Evolutionary conservation across 495 filamentous ascomycete genomes (phyloP), one percentile per base, ranked within the genome.

Genomic region (Pyronema domesticum): DNA sequence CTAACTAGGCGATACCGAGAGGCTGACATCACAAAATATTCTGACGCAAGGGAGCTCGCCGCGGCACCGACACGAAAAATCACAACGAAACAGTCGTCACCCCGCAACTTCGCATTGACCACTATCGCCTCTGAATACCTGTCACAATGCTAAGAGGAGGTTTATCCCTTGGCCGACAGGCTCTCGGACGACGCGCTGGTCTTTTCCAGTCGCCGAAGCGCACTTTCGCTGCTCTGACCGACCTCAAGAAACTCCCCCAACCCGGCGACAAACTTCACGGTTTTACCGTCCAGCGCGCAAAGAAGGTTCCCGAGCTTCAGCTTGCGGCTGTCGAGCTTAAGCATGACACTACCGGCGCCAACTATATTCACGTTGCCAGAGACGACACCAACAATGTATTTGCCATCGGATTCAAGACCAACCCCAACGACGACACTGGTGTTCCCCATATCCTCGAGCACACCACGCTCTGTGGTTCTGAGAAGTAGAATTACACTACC

Each of bases 371-470:
- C 72, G 79, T 98, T 57, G 91, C 85, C 0, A 75, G 88, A 53
- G 86, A 96, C 45, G 91, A 98, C 66, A 82, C 82, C 72, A 98
- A 98, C 69, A 98, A 96, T 84, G 93, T 95, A 57, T 98, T 98
- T 73, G 94, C 88, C 7, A 87, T 95, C 60, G 89, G 87, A 6
- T 98, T 96, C 77, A 95, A 95, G 76, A 98, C 91, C 3, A 98
- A 96, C 64, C 91, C 91, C 10, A 86, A 89, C 14, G 88, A 98
- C 69, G 86, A 87, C 56, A 96, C 91, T 0, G 91, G 91, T 43
- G 83, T 96, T 39, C 93, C 91, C 7, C 91, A 98, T 71, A 96
- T 98, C 60, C 74, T 98, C 57, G 91, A 98, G 68, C 91, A 98
- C 70, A 94, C 87, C 3, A 95, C 91, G 3, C 72, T 98, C 37